Base-by-base conservation (phyloP, 1,284 basidiomycete genomes). In the Dichomitus squalens region DNA sequence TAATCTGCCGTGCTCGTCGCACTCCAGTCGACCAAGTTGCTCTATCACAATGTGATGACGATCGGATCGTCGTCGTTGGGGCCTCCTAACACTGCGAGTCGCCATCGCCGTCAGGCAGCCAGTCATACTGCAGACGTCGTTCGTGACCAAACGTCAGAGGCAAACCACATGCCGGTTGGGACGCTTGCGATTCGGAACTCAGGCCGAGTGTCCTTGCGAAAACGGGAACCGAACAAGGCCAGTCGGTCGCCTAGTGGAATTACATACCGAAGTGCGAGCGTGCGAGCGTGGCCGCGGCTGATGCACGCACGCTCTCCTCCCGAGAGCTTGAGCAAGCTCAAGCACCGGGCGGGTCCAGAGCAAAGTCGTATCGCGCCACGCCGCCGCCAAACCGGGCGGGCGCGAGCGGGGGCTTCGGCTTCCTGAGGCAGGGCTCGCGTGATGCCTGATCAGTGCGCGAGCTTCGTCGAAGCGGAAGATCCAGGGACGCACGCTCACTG, bases 1-100 rank as follows among this genome's bases (percentile, higher is more conserved):
- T 55, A 41, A 55, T 49, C 20, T 9, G 47, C 53, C 53, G 53
- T 41, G 53, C n/a, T 35, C 38, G 31, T 49, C 53, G 53, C 53
- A 40, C 14, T 36, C 25, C 23, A 27, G 11, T 29, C 41, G 29
- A 4, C 14, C 11, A 34, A 31, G n/a, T 31, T 29, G 31, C 18
- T 29, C 9, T 47, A 4, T 11, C 25, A 27, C 27, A 33, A 31
- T 47, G 44, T 18, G 31, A 47, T 47, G 44, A 31, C 44, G 31
- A 47, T 47, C 44, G 18, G 44, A 44, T 41, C 40, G 40, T 41
- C 40, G 21, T 41, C 16, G 21, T 41, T 38, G 23, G 21, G 40
- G 20, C 40, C 16, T 16, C 6, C 40, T 23, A 41, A 41, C 40
- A 7, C 16, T 27, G 41, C 27, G 25, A 44, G n/a, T 44, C 25